Evolutionary conservation across 768 basidiomycete genomes (phyloP), one percentile per base, ranked within the genome.

Genomic region (Neoboletus magnificus): DNA sequence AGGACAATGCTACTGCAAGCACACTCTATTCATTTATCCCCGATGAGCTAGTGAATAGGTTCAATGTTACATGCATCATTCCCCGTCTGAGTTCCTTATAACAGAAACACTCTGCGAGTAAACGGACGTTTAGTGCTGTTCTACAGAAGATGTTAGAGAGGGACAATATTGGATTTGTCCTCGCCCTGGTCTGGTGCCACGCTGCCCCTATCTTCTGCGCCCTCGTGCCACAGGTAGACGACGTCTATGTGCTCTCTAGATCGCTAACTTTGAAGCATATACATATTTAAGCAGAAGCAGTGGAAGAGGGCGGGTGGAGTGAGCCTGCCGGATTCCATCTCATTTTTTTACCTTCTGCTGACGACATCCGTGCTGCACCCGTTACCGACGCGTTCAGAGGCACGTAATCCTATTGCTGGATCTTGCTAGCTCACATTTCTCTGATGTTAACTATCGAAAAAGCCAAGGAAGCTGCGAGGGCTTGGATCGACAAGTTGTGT

Each of bases 1-100:
- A 94, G 67, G 92, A 98, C 66, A 96, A 95, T 62, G 72, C 96
- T n/a, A n/a, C n/a, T n/a, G n/a, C 65, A 96, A 93, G 65, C 94
- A 98, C 71, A 87, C 94, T 0, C 72, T 83, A 44, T 98, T 98
- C 69, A 82, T 98, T 52, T 92, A 93, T 68, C 97, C n/a, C 97
- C 0, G 87, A 95, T 64, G 97, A 99, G 69, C 74, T 82, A 73
- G 96, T 93, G 59, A 52, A 80, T 69, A 5, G 5, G 32, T 30
- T 39, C 23, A 22, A 32, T 1, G 8, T 25, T 18, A 13, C 16
- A 6, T 15, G 18, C 18, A 35, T 47, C 10, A 15, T 43, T 5
- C 18, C 11, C 5, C 32, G 22, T 33, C 47, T 49, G 16, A 42
- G 20, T 10, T 7, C 9, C 4, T 32, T 18, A 23, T n/a, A 33